phyloP scores from a whole-genome alignment of 306 rosid species.

The Cicer arietinum region DNA sequence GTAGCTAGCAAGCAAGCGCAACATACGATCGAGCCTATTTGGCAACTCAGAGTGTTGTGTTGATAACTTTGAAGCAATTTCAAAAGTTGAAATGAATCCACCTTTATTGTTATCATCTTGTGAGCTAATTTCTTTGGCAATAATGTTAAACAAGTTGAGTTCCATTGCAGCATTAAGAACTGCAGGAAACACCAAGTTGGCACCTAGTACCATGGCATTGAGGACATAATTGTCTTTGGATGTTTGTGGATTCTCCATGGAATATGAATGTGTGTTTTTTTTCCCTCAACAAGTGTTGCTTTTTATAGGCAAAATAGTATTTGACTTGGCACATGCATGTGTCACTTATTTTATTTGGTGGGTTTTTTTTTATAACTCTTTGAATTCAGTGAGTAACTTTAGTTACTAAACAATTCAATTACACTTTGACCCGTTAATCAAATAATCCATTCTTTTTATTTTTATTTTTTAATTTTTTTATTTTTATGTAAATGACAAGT shows the following conservation, averaged over 20 bases:
- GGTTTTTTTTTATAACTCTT: too few relatives aligned
- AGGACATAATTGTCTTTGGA: conserved; percentile 2
- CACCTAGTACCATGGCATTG: conserved; percentile 38
- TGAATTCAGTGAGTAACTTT: too few relatives aligned
- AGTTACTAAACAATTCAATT: too few relatives aligned
- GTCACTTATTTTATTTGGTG: too few relatives aligned
- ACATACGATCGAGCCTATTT: conserved; percentile 34
- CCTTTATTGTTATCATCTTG: not conserved
- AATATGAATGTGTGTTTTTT: too few relatives aligned
- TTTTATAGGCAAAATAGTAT: too few relatives aligned
- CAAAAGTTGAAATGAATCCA: conserved; percentile 34
- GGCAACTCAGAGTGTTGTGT: conserved; percentile 33
- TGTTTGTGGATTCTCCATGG: not conserved
- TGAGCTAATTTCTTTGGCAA: conserved; percentile 24
- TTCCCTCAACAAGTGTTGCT: too few relatives aligned
- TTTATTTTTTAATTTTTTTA: too few relatives aligned
- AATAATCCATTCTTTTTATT: too few relatives aligned
- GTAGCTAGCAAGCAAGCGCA: conserved; percentile 41
- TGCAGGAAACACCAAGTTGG: conserved; percentile 40
- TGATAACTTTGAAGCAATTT: conserved; percentile 42
- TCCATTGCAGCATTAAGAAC: conserved; percentile 49
- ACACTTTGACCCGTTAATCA: too few relatives aligned
- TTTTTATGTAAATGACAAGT: too few relatives aligned
- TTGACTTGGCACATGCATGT: too few relatives aligned
- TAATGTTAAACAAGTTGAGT: conserved; percentile 45